Conservation (phyloP, 2,329 filamentous ascomycete genomes). For the Aphanocladium album region DNA sequence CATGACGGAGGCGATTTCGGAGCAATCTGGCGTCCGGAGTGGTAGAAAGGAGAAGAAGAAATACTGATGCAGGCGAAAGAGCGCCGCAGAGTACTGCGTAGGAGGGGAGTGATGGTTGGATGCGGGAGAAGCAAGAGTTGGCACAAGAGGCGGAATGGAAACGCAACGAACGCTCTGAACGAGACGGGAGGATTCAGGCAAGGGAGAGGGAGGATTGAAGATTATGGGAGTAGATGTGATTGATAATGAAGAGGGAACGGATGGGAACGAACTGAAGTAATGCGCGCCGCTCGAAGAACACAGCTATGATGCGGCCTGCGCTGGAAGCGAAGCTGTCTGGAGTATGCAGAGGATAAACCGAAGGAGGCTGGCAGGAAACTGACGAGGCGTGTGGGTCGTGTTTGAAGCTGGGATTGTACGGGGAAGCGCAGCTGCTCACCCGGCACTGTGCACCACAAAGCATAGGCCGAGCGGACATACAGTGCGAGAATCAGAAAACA, state of each 20-base stretch:
- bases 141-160: neutral
- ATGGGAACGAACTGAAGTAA: slow-evolving; percentile 12
- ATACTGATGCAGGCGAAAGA: slow-evolving; percentile 6
- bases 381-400: slow-evolving; percentile 3
- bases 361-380: slow-evolving; percentile 11
- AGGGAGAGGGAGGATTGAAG: slow-evolving; percentile 4
- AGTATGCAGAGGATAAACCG: slow-evolving; percentile 1
- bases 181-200: slow-evolving; percentile 1
- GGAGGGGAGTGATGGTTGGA: neutral
- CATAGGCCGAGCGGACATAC: neutral
- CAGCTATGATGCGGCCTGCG: slow-evolving; percentile 11
- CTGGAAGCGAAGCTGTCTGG: slow-evolving; percentile 4
- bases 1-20: neutral
- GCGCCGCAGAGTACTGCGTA: neutral
- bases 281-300: slow-evolving; percentile 3
- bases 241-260: slow-evolving; percentile 3
- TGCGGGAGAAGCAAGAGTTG: neutral
- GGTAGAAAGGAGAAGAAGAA: slow-evolving; percentile 1
- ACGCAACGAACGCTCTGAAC: neutral
- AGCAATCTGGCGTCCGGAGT: neutral
- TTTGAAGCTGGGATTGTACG: slow-evolving; percentile 1
- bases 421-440: neutral
- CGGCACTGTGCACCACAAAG: neutral
- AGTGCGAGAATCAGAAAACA: neutral
- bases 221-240: neutral